These are phyloP conservation scores for Penicillium ucsense DNA, from an alignment of 495 filamentous ascomycete species.

Conservation along the genomic window DNA sequence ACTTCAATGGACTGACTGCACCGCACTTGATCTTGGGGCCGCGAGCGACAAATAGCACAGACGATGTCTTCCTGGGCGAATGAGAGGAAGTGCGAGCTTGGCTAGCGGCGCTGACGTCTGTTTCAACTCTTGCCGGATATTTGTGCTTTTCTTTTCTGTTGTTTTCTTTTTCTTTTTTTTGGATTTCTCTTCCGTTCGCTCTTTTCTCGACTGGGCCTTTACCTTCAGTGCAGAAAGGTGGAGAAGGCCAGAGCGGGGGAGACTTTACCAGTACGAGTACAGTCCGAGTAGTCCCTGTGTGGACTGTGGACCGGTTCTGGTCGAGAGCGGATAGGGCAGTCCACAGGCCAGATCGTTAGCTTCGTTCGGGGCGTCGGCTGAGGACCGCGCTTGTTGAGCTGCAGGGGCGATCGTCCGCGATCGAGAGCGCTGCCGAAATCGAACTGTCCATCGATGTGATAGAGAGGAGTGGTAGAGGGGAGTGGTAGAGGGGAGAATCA, in stretches of 20 bases:
- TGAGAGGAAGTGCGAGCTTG: conserved; percentile 4
- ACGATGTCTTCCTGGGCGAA: conserved; percentile 10
- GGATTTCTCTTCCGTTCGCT: too few relatives aligned
- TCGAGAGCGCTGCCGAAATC: background rate
- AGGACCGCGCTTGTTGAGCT: conserved; percentile 1
- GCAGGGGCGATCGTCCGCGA: conserved; percentile 6
- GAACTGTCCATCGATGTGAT: background rate
- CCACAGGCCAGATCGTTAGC: conserved; percentile 16
- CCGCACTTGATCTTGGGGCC: background rate
- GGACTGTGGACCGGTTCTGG: too few relatives aligned
- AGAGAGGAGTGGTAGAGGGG: background rate
- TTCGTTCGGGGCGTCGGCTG: background rate
- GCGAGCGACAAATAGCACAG: conserved; percentile 3
- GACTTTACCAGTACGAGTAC: too few relatives aligned
- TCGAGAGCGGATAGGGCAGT: conserved; percentile 1
- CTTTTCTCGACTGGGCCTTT: too few relatives aligned
- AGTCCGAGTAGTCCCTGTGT: too few relatives aligned
- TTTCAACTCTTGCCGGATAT: conserved; percentile 4
- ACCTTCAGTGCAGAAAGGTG: too few relatives aligned
- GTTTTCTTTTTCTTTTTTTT: too few relatives aligned
- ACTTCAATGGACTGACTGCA: too few relatives aligned
- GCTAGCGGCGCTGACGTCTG: conserved; percentile 14
- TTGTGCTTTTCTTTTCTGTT: background rate
- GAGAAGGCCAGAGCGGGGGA: too few relatives aligned
- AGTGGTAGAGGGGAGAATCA: background rate